Conservation (phyloP, 805 yeast genomes). For the Starmerella cellae region DNA sequence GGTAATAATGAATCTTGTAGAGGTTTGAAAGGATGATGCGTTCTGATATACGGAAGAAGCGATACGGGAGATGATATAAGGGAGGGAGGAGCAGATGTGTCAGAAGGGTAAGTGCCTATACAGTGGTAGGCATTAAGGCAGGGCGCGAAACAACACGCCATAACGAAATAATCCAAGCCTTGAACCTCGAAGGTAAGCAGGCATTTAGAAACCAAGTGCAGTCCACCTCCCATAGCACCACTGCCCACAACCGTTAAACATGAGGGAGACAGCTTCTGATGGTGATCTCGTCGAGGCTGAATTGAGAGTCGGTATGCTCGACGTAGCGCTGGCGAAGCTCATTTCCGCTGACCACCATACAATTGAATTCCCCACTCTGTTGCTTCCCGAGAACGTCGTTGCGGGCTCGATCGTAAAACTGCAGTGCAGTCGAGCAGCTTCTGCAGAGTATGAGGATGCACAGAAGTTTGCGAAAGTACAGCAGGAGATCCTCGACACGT, state of each 20-base stretch:
- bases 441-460: slow-evolving; percentile 49
- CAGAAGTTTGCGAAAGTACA: slow-evolving; percentile 52
- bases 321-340: slow-evolving; percentile 83
- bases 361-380: slow-evolving; percentile 90
- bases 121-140: too few species aligned
- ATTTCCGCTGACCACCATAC: slow-evolving; percentile 86
- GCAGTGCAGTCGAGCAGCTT: slow-evolving; percentile 63
- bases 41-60: too few species aligned
- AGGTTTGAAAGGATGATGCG: too few species aligned
- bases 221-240: too few species aligned
- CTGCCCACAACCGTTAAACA: background rate
- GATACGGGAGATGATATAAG: too few species aligned
- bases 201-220: background rate
- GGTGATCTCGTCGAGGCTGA: slow-evolving; percentile 61
- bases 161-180: too few species aligned
- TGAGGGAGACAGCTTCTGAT: slow-evolving; percentile 7
- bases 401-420: slow-evolving; percentile 89
- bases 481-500: slow-evolving; percentile 54
- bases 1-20: too few species aligned
- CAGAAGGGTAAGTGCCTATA: too few species aligned
- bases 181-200: too few species aligned
- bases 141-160: too few species aligned
- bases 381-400: slow-evolving; percentile 75
- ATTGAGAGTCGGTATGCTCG: slow-evolving; percentile 87
- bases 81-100: too few species aligned